phyloP scores from a whole-genome alignment of 2,329 filamentous ascomycete species.

The Cadophora gregata region DNA sequence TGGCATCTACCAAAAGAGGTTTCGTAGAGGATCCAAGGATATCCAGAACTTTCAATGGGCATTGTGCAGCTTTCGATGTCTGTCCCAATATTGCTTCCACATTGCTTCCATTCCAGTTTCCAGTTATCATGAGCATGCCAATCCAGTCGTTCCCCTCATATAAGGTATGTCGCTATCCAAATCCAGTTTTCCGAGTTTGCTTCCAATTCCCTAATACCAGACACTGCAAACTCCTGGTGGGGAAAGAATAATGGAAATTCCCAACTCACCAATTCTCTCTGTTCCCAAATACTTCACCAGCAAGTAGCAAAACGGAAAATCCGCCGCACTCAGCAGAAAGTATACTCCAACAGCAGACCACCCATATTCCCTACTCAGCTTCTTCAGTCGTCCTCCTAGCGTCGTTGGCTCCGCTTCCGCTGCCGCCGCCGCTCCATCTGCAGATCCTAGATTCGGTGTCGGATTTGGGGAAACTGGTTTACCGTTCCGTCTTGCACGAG shows the following conservation, averaged over 20 bases:
- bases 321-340: conserved; percentile 77
- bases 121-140: too few species aligned
- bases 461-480: conserved; percentile 23
- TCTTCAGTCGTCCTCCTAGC: conserved; percentile 61
- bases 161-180: not conserved
- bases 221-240: not conserved
- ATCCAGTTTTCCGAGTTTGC: not conserved
- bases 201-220: not conserved
- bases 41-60: not conserved
- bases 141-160: not conserved
- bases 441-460: conserved; percentile 22
- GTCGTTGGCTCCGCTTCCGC: conserved; percentile 35
- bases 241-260: conserved; percentile 25
- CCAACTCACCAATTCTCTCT: conserved; percentile 76
- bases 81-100: not conserved
- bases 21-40: not conserved
- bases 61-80: not conserved
- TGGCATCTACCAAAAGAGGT: not conserved
- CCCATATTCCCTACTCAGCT: conserved; percentile 89
- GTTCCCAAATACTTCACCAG: conserved; percentile 83
- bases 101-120: not conserved
- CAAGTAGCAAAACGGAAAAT: conserved; percentile 95
- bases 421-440: conserved; percentile 16
- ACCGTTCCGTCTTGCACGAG: conserved; percentile 30
- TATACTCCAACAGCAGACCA: conserved; percentile 96